phyloP scores from a whole-genome alignment of 2,329 filamentous ascomycete species.

The Arachnomyces sp. region DNA sequence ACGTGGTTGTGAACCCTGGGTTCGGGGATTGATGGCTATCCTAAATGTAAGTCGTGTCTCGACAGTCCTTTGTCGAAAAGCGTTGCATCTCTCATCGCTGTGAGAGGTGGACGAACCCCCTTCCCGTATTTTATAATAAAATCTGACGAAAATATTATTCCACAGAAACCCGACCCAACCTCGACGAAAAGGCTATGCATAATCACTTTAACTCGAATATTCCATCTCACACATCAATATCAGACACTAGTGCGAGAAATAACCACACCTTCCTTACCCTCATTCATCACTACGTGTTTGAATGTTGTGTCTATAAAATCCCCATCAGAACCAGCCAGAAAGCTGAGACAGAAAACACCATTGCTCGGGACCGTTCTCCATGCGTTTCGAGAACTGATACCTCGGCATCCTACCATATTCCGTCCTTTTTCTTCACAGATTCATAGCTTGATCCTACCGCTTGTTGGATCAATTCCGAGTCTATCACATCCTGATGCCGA shows the following conservation, averaged over 20 bases:
- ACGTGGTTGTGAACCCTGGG: conserved; percentile 65
- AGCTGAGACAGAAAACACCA: conserved; percentile 34
- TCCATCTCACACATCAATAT: conserved; percentile 71
- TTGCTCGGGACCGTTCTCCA: conserved; percentile 63
- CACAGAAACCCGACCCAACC: conserved; percentile 66
- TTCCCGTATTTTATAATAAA: neutral
- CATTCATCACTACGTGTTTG: conserved; percentile 66
- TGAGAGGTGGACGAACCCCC: neutral
- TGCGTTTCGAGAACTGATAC: conserved; percentile 63
- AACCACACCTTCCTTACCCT: conserved; percentile 70
- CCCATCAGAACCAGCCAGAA: conserved; percentile 26
- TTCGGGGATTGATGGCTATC: conserved; percentile 65
- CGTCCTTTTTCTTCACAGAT: conserved; percentile 68
- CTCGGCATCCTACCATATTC: conserved; percentile 76
- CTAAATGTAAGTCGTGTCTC: conserved; percentile 57
- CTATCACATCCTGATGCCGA: conserved; percentile 38
- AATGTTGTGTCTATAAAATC: conserved; percentile 51
- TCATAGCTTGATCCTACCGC: conserved; percentile 50
- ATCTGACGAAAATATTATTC: neutral
- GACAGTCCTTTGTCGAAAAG: neutral
- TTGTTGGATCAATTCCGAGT: conserved; percentile 57
- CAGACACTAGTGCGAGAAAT: conserved; percentile 80
- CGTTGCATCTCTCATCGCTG: conserved; percentile 3
- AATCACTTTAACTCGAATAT: conserved; percentile 73
- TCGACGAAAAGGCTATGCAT: conserved; percentile 70